Evolutionary conservation across 2,329 filamentous ascomycete genomes (phyloP), one percentile per base, ranked within the genome.

Genomic region (Scytalidium lignicola): DNA sequence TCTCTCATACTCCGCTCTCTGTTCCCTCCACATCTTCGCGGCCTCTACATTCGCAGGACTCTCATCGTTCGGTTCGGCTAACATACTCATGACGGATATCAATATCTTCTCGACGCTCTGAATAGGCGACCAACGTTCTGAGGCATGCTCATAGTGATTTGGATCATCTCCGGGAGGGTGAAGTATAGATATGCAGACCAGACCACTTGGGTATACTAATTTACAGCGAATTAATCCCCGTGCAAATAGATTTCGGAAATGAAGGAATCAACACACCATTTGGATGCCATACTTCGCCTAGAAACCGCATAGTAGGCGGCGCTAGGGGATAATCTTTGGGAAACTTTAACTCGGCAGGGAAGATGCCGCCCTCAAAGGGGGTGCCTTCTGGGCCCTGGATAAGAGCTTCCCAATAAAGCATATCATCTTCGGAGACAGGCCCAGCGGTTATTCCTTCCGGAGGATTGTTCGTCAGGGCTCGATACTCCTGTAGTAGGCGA

Each of bases 381-480:
- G 93, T 99, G 54, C 87, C 93, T 64, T 96, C 91, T 12, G 93
- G 93, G 0, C 93, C 93, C 69, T 95, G 86, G 62, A 99, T 97
- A 54, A 97, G 74, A 8, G 91, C 93, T 73, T 99, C 93, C 93
- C 93, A 99, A 63, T 89, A 76, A 62, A 96, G 88, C 65, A 97
- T 84, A 73, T 99, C 90, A 68, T 97, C 93, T 74, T 99, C 93
- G 56, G 81, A 87, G 53, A 96, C 76, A 28, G 93, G 93, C 18
- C 93, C 93, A 15, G 93, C 93, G 51, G 89, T 95, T 72, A 99
- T 97, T 67, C 93, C 93, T 54, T 97, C 92, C n/a, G 92, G 92
- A 0, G 92, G 90, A 70, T 95, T 93, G 64, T 90, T 92, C 55
- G 90, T 93, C 55, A 99, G 85, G 55, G 88, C 84, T 65, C 89